These are phyloP conservation scores for Tricholoma bakamatsutake DNA, from an alignment of 768 basidiomycete genomes.

Conservation along the genomic window DNA sequence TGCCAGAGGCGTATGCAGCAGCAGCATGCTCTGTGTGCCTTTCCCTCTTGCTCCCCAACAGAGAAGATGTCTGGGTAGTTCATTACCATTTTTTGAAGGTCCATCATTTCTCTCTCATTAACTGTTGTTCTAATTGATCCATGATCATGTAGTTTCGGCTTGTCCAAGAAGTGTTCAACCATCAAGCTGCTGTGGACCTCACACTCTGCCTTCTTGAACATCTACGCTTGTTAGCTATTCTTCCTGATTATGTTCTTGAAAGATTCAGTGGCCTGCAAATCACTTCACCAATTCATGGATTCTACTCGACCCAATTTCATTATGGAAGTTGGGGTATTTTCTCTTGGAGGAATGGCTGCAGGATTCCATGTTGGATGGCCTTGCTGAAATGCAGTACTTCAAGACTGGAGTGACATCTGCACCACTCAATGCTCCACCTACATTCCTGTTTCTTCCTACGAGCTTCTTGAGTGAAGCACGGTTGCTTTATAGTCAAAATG, in stretches of 20 bases:
- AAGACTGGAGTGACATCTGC: background rate
- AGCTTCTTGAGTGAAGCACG: background rate
- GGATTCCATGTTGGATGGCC: background rate
- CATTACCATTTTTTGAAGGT: background rate
- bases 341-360: background rate
- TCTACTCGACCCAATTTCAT: background rate
- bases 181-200: background rate
- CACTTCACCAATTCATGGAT: background rate
- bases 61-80: background rate
- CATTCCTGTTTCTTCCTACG: background rate
- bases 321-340: background rate
- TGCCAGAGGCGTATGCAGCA: background rate
- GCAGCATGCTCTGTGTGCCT: background rate
- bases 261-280: background rate
- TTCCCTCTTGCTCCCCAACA: background rate
- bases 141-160: background rate
- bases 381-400: background rate
- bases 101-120: background rate
- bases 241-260: background rate
- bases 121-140: too few species aligned
- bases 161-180: background rate
- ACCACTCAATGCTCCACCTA: background rate
- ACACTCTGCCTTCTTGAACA: background rate
- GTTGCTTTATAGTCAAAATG: background rate
- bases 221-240: background rate